These are phyloP conservation scores for Gossypium lobatum DNA, from an alignment of 441 rosid species.

Conservation along the genomic window DNA sequence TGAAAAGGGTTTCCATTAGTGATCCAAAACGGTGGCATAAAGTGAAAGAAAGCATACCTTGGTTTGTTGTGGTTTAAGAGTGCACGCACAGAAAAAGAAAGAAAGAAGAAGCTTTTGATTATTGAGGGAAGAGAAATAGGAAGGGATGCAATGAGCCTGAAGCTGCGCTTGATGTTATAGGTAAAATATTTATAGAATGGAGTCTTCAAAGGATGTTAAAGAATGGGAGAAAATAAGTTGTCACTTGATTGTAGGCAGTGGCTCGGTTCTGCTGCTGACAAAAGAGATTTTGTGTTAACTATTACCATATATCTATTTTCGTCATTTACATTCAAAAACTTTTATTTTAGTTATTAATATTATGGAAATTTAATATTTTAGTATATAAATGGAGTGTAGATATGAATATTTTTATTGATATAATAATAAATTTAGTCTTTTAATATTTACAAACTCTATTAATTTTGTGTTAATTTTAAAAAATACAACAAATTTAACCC, in stretches of 20 bases:
- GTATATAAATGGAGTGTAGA: too few species aligned
- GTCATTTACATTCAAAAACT: too few species aligned
- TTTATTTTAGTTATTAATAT: too few species aligned
- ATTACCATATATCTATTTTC: too few species aligned
- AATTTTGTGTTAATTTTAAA: too few species aligned
- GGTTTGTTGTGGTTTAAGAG: slow-evolving; percentile 12
- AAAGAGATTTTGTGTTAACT: not conserved
- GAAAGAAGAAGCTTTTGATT: not conserved
- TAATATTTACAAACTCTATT: too few species aligned
- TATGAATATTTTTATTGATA: too few species aligned
- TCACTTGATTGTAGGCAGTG: not conserved
- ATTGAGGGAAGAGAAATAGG: not conserved
- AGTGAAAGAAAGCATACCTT: slow-evolving; percentile 23
- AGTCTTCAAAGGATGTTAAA: not conserved
- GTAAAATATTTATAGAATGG: not conserved
- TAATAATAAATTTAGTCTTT: too few species aligned
- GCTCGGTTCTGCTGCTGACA: not conserved
- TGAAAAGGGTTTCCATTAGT: not conserved
- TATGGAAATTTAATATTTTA: too few species aligned
- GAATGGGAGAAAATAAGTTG: not conserved
- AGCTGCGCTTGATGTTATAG: not conserved
- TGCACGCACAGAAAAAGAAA: not conserved
- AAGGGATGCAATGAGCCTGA: slow-evolving; percentile 10
- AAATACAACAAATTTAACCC: too few species aligned
- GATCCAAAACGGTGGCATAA: not conserved